Evolutionary conservation across 2,329 filamentous ascomycete genomes (phyloP), one percentile per base, ranked within the genome.

Genomic region (Hypoxylon sp.): DNA sequence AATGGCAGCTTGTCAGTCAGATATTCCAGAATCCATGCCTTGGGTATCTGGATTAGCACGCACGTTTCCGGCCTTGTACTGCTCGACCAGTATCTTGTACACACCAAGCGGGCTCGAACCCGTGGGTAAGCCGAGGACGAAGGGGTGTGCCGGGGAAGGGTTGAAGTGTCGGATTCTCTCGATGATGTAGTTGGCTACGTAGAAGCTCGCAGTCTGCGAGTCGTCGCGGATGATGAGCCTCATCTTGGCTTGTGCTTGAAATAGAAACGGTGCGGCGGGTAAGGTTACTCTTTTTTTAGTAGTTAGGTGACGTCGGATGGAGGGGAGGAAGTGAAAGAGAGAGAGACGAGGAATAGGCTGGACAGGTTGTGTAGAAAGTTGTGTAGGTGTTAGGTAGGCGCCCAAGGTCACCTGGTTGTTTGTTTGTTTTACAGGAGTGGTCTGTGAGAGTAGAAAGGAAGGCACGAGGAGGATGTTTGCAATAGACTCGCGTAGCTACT

Each of bases 151-250:
- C 43, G 87, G 78, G 4, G 88, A 90, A 31, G 91, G 91, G 45
- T 83, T 82, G 76, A 92, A 95, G 59, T 85, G 78, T 69, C 88
- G 90, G 80, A 95, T 94, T 66, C 90, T 88, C 68, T 90, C 88
- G 75, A 93, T 86, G 68, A 95, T 88, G 76, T 94, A 92, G 74
- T 91, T 87, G 60, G 90, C 89, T 65, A 93, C 89, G 74, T 93
- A 92, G 67, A 82, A 80, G 70, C 90, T 91, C 54, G 89, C 89
- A 61, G 82, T 78, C 51, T 81, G 75, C 67, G 88, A 81, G 69
- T 91, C 83, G 73, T 93, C 87, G 73, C 90, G 84, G 72, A 95
- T 90, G 75, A 95, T 93, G 70, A 95, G 85, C 78, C 90, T 88
- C 91, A 91, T 95, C 68, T 67, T 78, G 72, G 59, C 54, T 65